Conservation (phyloP, 176 grass and related monocot species). For the Hsuehochloa calcarea region DNA sequence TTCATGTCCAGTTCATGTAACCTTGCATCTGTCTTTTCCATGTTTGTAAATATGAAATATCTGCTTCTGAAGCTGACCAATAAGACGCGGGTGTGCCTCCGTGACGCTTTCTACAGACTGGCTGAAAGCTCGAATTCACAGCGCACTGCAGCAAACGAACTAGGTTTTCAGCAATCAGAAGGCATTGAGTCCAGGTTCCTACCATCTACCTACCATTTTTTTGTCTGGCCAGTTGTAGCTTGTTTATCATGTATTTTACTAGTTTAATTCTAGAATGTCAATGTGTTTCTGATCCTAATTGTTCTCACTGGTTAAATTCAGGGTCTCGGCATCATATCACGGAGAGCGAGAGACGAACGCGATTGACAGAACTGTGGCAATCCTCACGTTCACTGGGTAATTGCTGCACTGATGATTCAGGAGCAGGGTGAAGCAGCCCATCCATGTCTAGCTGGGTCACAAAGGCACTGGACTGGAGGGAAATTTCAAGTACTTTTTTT, state of each 20-base stretch:
- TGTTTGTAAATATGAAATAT: not conserved
- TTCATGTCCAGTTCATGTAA: not conserved
- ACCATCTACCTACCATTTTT: not conserved
- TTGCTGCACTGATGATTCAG: not conserved
- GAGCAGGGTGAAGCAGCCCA: not conserved
- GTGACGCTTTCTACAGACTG: constrained; percentile 78
- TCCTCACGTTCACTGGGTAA: constrained; percentile 32
- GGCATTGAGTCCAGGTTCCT: constrained; percentile 35
- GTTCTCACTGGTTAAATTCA: constrained; percentile 27
- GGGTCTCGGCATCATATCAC: constrained; percentile 10
- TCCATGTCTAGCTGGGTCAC: not conserved
- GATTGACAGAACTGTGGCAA: constrained; percentile 64
- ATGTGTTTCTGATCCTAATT: not conserved
- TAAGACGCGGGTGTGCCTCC: constrained; percentile 62
- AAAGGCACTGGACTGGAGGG: not conserved
- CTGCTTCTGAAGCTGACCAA: constrained; percentile 53
- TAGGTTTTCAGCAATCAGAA: constrained; percentile 17
- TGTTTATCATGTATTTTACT: not conserved
- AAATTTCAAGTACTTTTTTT: not conserved
- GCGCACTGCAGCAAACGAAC: constrained; percentile 11
- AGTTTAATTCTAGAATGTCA: not conserved
- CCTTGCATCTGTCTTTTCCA: not conserved
- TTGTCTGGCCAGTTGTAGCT: not conserved
- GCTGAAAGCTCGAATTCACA: constrained; percentile 40
- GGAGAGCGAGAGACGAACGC: constrained; percentile 49